Base-by-base conservation (phyloP, 192 early-diverging fungal genomes). In the Linderina pennispora region DNA sequence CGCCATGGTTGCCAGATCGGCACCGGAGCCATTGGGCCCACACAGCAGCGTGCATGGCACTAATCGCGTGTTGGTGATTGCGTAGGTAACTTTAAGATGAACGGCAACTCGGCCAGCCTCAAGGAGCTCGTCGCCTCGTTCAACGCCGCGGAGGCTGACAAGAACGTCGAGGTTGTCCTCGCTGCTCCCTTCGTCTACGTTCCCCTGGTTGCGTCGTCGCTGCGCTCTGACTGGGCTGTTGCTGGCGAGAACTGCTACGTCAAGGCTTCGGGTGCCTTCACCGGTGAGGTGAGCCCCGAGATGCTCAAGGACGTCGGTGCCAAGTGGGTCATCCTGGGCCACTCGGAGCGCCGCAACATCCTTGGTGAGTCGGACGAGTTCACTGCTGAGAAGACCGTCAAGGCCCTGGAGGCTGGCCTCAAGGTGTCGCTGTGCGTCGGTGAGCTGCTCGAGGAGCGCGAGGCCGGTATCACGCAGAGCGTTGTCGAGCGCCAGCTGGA, bases 51-150 rank as follows among this genome's bases (percentile, higher is more conserved):
- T n/a, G n/a, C n/a, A n/a, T n/a, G n/a, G n/a, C n/a, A n/a, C n/a
- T n/a, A n/a, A n/a, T n/a, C n/a, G n/a, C n/a, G n/a, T n/a, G n/a
- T n/a, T n/a, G n/a, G n/a, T n/a, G n/a, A n/a, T n/a, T n/a, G n/a
- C n/a, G n/a, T n/a, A n/a, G n/a, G n/a, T n/a, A 88, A 88, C 77
- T 89, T 91, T 86, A 97, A 99, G 81, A 91, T 99, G 89, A 99
- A 99, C 83, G 97, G 94, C 67, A 79, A 78, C 46, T 57, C 76
- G 37, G 68, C 75, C 43, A 77, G 86, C 35, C 77, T 90, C 71
- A 79, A 87, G 61, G 72, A 77, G 38, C 76, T 98, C 37, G 77
- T 90, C 48, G 71, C 78, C 45, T 58, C 67, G 36, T 80, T 99
- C 50, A 97, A 97, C 79, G 55, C 80, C 41, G 81, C 69, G 38